Evolutionary conservation across 2,329 filamentous ascomycete genomes (phyloP).

Genomic region (Westerdykella sp.): DNA sequence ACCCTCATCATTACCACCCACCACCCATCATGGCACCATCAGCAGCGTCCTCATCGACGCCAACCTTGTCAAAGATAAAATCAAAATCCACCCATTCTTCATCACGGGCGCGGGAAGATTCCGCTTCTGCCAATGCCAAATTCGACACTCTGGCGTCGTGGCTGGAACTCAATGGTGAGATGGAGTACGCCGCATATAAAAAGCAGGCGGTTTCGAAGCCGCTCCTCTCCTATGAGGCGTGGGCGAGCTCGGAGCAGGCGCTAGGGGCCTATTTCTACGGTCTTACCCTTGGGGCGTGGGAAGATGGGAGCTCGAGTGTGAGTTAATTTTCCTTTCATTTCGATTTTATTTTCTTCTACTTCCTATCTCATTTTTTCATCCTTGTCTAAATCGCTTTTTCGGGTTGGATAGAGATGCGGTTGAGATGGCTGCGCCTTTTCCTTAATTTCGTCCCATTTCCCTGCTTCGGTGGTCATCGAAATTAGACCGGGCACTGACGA

Average conservation of each 20-base stretch:
- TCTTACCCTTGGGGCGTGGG: constrained; percentile 23
- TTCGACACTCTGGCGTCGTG: constrained; percentile 14
- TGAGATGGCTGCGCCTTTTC: no score
- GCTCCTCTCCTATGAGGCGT: constrained; percentile 26
- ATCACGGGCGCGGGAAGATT: no score
- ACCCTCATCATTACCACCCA: neutral
- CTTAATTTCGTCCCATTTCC: no score
- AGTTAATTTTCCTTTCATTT: constrained; percentile 5
- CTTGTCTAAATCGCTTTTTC: neutral
- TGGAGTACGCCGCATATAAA: constrained; percentile 23
- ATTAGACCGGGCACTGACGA: constrained; percentile 7
- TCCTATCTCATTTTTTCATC: no score
- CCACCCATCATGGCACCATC: no score
- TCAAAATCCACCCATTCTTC: no score
- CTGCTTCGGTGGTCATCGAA: no score
- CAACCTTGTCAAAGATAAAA: no score
- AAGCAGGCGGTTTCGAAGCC: constrained; percentile 14
- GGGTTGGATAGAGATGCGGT: no score
- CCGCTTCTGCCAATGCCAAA: neutral
- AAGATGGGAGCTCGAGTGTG: constrained; percentile 26
- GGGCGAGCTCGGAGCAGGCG: constrained; percentile 22
- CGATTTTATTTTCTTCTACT: no score
- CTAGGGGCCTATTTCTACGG: constrained; percentile 27
- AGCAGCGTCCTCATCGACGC: no score
- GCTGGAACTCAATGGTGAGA: constrained; percentile 16